These are phyloP conservation scores for Quercus gilva DNA, from an alignment of 306 rosid genomes.

Conservation along the genomic window DNA sequence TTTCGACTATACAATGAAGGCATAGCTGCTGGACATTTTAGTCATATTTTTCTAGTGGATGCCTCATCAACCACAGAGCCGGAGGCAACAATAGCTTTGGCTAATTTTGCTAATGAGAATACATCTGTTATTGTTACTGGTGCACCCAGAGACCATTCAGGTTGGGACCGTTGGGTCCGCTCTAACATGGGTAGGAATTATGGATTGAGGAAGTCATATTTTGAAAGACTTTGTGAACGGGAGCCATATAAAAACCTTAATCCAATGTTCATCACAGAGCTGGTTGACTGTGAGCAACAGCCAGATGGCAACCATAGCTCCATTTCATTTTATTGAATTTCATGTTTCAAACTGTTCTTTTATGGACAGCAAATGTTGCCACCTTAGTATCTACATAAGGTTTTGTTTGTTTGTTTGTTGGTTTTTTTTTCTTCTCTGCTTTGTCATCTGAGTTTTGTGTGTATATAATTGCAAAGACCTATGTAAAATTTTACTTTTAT, in stretches of 20 bases:
- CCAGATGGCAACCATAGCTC: no score
- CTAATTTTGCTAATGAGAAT: conserved; percentile 21
- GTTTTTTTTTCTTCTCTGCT: background rate
- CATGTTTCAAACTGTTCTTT: background rate
- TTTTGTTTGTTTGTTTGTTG: no score
- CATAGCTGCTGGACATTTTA: conserved; percentile 24
- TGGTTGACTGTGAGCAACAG: background rate
- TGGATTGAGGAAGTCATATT: conserved; percentile 29
- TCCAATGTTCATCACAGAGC: background rate
- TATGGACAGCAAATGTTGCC: background rate
- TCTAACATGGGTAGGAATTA: conserved; percentile 18
- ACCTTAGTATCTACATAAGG: no score
- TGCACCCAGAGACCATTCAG: background rate
- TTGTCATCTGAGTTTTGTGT: background rate
- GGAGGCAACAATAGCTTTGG: conserved; percentile 21
- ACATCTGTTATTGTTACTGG: conserved; percentile 34
- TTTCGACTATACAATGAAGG: background rate
- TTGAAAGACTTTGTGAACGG: conserved; percentile 24
- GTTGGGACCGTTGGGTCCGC: conserved; percentile 32
- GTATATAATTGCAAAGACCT: background rate
- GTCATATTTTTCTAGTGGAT: conserved; percentile 40
- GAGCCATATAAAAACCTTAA: background rate
- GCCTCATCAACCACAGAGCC: conserved; percentile 37
- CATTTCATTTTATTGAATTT: background rate
- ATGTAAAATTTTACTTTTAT: background rate